Base-by-base conservation (phyloP, 768 basidiomycete species). In the Tricholoma terreum region DNA sequence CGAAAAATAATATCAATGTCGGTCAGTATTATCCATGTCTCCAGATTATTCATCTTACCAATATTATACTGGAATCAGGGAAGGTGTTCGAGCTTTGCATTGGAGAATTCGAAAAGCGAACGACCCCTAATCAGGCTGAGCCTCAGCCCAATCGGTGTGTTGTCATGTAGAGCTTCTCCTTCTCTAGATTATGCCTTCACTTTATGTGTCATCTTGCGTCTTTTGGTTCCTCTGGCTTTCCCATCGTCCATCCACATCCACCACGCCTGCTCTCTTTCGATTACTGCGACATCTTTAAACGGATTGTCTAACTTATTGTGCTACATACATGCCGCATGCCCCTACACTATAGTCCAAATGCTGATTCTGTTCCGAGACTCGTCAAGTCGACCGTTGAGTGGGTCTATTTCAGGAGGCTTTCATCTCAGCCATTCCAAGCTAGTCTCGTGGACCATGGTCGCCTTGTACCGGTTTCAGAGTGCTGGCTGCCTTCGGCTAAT, bases 31-130 rank as follows among this genome's bases (percentile, higher is more conserved):
- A 30, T 40, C 50, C 17, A 34, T 11, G 50, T 36, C 27, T 19
- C 14, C 17, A 31, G 6, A 24, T 24, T 52, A 57, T 55, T 27
- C 50, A 31, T 48, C 46, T 24, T 50, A 48, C 40, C 38, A 48
- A 31, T 22, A 48, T 52, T 22, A 35, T 46, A 42, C 50, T 52
- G 35, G 36, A 55, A 53, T 57, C 54, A 92, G 92, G 79, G 71
- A 86, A 87, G 67, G 92, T 92, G 21, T 94, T 94, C 56, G 91
- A 94, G 65, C 78, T 91, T 51, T 90, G 90, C 68, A 78, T 94
- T 42, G 85, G 77, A 36, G 90, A 94, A 68, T 92, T 93, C 60
- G 89, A 93, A 77, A 90, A 85, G 69, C 80, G 83, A 55, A 78
- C 71, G n/a, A 63, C 84, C 21, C 83, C 86, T 22, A 80, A 78